Evolutionary conservation across 2,329 filamentous ascomycete genomes (phyloP).

Genomic region (Aspergillus fumigatus): DNA sequence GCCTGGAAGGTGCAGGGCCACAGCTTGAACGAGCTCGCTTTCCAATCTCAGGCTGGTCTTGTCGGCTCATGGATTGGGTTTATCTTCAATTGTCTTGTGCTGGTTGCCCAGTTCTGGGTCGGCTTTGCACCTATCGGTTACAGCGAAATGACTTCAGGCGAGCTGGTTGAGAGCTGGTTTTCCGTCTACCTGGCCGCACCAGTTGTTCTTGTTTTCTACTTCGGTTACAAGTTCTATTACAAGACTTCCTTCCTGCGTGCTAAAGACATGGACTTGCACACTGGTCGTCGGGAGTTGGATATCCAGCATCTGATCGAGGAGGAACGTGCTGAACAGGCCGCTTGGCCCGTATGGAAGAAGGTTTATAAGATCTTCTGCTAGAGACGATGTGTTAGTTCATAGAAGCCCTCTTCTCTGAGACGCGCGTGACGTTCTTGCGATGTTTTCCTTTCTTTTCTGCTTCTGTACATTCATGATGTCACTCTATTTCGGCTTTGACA

Average conservation of each 20-base stretch:
- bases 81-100: conserved; percentile 67
- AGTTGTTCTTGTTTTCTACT: conserved; percentile 57
- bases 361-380: conserved; percentile 70
- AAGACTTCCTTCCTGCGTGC: conserved; percentile 63
- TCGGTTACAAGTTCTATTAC: conserved; percentile 71
- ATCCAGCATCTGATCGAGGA: conserved; percentile 72
- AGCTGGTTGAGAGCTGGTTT: conserved; percentile 66
- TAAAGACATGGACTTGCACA: conserved; percentile 79
- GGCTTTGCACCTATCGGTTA: conserved; percentile 71
- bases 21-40: conserved; percentile 72
- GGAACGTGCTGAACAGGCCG: conserved; percentile 67
- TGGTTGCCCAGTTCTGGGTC: conserved; percentile 84
- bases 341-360: conserved; percentile 74
- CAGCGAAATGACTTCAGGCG: conserved; percentile 37
- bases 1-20: conserved; percentile 71
- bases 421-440: conserved; percentile 4
- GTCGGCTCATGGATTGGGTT: conserved; percentile 77
- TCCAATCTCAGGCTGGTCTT: conserved; percentile 72
- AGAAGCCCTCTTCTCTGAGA: conserved; percentile 1
- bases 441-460: not conserved
- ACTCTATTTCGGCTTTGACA: not conserved
- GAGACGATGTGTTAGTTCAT: not conserved
- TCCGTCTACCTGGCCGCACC: conserved; percentile 54
- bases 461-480: not conserved
- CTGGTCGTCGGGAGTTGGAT: conserved; percentile 80